These are phyloP conservation scores for Pseudogymnoascus sp. DNA, from an alignment of 2,329 filamentous ascomycete genomes.

Conservation along the genomic window DNA sequence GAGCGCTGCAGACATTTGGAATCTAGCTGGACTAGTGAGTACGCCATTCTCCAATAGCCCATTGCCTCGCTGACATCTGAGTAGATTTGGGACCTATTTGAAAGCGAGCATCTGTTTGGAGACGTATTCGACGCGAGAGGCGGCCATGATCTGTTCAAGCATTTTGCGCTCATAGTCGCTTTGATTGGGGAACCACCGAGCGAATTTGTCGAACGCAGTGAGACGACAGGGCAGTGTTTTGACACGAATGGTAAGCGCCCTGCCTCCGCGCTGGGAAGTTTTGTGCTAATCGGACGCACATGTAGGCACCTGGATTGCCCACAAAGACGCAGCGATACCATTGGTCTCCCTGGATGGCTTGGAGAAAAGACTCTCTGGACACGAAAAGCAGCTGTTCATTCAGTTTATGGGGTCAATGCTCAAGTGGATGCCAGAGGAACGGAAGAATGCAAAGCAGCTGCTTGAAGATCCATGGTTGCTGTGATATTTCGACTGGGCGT, in stretches of 20 bases:
- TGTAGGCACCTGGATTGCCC: background rate
- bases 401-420: conserved; percentile 26
- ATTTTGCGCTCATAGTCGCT: conserved; percentile 36
- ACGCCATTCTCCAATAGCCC: background rate
- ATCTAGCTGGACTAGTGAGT: conserved; percentile 21
- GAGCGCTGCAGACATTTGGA: conserved; percentile 25
- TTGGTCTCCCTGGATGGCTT: background rate
- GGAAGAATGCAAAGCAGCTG: conserved; percentile 27
- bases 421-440: conserved; percentile 26
- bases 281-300: background rate
- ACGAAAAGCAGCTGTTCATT: conserved; percentile 27
- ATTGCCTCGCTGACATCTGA: background rate
- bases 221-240: background rate
- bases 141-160: conserved; percentile 29
- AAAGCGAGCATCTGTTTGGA: conserved; percentile 13
- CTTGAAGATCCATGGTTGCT: conserved; percentile 20
- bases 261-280: background rate
- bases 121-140: conserved; percentile 7
- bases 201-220: conserved; percentile 18
- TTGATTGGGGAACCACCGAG: conserved; percentile 34
- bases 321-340: background rate
- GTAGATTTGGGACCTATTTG: conserved; percentile 13
- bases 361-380: conserved; percentile 14
- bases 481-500: background rate
- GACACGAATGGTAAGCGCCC: background rate